A percentile compares a stretch with the other conserved stretches of the same genome.
Conservation (phyloP, 2,329 filamentous ascomycete genomes). For the Colletotrichum gloeosporioides region DNA sequence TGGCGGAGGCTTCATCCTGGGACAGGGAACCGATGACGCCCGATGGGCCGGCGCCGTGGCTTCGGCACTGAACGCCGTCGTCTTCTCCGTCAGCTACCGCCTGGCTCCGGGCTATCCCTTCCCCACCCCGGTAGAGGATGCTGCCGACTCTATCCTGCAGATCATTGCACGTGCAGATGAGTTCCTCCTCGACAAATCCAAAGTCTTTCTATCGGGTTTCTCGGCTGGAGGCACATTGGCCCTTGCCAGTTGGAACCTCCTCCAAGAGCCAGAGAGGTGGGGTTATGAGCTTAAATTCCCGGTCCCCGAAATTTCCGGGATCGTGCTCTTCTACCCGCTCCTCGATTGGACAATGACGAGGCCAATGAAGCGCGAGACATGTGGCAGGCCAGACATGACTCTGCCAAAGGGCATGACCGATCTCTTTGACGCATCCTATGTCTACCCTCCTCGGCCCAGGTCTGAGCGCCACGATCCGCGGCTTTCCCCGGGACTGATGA, state of each 20-base stretch:
- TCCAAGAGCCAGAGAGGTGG: conserved; percentile 48
- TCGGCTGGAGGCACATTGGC: conserved; percentile 66
- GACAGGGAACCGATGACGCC: conserved; percentile 67
- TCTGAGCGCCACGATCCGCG: conserved; percentile 55
- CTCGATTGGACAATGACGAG: conserved; percentile 66
- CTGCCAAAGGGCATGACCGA: conserved; percentile 63
- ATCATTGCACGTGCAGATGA: conserved; percentile 60
- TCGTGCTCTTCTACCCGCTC: conserved; percentile 67
- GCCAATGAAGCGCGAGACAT: conserved; percentile 59
- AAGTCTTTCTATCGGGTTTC: conserved; percentile 67
- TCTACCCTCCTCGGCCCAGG: conserved; percentile 55
- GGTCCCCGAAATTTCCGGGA: conserved; percentile 53
- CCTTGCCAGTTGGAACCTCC: conserved; percentile 51
- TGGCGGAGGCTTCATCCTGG: conserved; percentile 71
- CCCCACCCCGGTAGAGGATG: conserved; percentile 69
- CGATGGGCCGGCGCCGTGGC: conserved; percentile 63
- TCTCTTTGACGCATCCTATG: conserved; percentile 67
- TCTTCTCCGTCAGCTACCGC: conserved; percentile 72
- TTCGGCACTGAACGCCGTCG: conserved; percentile 57
- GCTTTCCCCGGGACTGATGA: conserved; percentile 63
- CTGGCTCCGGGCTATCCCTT: conserved; percentile 70
- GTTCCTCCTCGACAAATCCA: conserved; percentile 60
- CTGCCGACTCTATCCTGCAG: conserved; percentile 68
- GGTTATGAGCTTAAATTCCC: conserved; percentile 42
- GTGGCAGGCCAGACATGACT: conserved; percentile 60